Evolutionary conservation across 2,329 filamentous ascomycete genomes (phyloP).

Genomic region (Pestalotiopsis sp.): DNA sequence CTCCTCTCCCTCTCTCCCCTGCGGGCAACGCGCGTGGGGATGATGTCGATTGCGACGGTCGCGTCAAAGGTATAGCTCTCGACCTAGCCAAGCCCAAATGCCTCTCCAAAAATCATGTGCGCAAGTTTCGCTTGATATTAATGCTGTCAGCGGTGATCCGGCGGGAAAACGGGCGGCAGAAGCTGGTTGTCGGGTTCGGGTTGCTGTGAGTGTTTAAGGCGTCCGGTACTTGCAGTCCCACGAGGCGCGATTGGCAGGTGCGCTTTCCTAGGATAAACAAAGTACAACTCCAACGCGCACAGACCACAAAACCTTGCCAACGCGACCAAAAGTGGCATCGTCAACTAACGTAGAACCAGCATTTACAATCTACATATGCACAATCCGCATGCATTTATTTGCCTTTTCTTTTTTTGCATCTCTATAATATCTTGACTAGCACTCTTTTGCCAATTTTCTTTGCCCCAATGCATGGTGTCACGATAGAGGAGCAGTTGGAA

Average conservation of each 20-base stretch:
- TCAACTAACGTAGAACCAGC: background rate
- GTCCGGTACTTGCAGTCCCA: background rate
- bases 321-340: background rate
- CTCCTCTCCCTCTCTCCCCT: background rate
- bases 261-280: slow-evolving; percentile 5
- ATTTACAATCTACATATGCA: background rate
- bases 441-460: background rate
- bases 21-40: slow-evolving; percentile 7
- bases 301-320: background rate
- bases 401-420: too few relatives aligned
- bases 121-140: background rate
- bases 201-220: slow-evolving; percentile 2
- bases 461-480: too few relatives aligned
- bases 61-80: slow-evolving; percentile 20
- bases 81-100: background rate
- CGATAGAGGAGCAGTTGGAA: too few relatives aligned
- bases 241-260: slow-evolving; percentile 9
- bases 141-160: slow-evolving; percentile 1
- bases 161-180: background rate
- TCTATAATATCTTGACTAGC: too few relatives aligned
- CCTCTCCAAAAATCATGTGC: background rate
- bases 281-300: slow-evolving; percentile 1
- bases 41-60: slow-evolving; percentile 18
- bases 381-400: background rate
- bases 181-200: background rate